Percentiles rank a stretch among this genome's conserved stretches.
phyloP scores from a whole-genome alignment of 2,329 filamentous ascomycete species.

The Tricladium varicosporioides region DNA sequence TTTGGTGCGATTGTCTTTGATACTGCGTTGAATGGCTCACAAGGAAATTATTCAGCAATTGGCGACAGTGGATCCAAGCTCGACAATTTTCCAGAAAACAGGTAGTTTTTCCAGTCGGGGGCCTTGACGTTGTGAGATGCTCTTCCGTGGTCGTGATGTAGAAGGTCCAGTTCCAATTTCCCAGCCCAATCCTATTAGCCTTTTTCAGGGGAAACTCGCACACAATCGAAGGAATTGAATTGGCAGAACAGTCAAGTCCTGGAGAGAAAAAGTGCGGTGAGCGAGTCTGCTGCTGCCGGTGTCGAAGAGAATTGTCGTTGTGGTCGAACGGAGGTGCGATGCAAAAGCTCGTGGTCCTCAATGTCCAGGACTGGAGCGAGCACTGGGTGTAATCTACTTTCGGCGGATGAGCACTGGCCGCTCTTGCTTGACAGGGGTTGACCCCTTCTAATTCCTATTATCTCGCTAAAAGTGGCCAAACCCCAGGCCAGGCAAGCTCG shows the following conservation, averaged over 20 bases:
- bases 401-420: not conserved
- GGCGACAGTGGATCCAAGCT: too few species aligned
- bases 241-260: slow-evolving; percentile 8
- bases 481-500: too few species aligned
- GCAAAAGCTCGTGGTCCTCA: not conserved
- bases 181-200: not conserved
- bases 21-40: too few species aligned
- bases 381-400: not conserved
- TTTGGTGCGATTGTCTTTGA: too few species aligned
- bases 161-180: slow-evolving; percentile 2
- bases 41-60: too few species aligned
- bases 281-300: too few species aligned
- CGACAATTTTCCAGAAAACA: not conserved
- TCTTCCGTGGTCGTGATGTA: not conserved
- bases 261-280: not conserved
- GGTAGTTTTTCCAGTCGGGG: not conserved
- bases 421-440: not conserved
- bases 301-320: too few species aligned
- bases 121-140: not conserved
- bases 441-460: not conserved
- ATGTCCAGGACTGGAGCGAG: not conserved
- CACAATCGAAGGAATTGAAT: not conserved
- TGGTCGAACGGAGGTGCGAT: not conserved
- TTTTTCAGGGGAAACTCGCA: not conserved
- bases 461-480: not conserved